Evolutionary conservation across 2,329 filamentous ascomycete genomes (phyloP).

Genomic region (Colletotrichum sp.): DNA sequence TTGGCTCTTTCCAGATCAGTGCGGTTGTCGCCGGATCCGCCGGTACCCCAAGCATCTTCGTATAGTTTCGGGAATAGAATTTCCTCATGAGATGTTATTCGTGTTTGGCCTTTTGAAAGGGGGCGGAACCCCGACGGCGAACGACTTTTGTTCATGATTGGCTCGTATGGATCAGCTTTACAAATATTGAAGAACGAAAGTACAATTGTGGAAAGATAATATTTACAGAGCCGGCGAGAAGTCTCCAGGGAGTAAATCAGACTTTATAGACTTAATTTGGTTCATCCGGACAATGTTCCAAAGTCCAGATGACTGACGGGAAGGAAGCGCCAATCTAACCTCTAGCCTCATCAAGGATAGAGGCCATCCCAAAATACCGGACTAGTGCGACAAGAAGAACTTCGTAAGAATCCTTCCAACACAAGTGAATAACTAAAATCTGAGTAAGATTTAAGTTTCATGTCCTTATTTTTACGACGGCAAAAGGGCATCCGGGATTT

Average conservation of each 20-base stretch:
- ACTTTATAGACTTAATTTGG: rapidly evolving
- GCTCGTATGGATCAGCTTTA: rapidly evolving
- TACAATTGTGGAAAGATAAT: no score
- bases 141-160: background rate
- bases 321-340: background rate
- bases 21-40: background rate
- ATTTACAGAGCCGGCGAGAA: no score
- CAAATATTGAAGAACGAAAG: rapidly evolving
- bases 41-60: background rate
- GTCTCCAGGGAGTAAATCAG: rapidly evolving
- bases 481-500: no score
- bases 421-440: background rate
- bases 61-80: background rate
- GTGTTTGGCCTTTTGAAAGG: background rate
- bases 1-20: slow-evolving; percentile 33
- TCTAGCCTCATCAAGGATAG: background rate
- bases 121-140: background rate
- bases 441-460: background rate
- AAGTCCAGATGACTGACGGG: background rate
- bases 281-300: background rate
- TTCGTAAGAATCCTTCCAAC: background rate
- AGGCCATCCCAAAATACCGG: background rate
- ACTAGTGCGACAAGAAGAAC: background rate
- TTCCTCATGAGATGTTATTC: background rate
- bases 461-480: background rate